phyloP scores from a whole-genome alignment of 768 basidiomycete species.

The Auriscalpium vulgare region DNA sequence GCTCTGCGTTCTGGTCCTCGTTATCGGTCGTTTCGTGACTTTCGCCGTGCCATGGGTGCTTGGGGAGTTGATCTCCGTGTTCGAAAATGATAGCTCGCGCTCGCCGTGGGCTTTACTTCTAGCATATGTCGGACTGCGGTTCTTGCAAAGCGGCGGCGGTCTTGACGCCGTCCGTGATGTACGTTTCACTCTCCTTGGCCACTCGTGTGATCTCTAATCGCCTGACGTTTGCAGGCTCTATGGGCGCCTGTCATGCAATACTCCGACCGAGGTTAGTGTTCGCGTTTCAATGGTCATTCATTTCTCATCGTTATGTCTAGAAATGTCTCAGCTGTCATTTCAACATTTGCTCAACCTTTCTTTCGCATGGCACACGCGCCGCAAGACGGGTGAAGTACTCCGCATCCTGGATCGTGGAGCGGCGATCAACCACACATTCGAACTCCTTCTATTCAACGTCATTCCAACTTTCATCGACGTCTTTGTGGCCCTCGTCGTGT shows the following conservation, averaged over 20 bases:
- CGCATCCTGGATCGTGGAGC: constrained; percentile 78
- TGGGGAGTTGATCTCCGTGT: constrained; percentile 50
- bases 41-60: constrained; percentile 62
- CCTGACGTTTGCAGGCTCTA: constrained; percentile 36
- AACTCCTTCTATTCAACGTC: constrained; percentile 79
- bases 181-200: constrained; percentile 3
- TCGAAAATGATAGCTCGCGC: constrained; percentile 37
- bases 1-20: constrained; percentile 61
- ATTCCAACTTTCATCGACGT: constrained; percentile 81
- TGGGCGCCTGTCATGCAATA: constrained; percentile 90
- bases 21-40: constrained; percentile 73
- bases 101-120: constrained; percentile 67
- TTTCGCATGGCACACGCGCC: constrained; percentile 72
- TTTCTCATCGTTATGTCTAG: constrained; percentile 26
- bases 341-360: constrained; percentile 84
- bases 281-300: neutral
- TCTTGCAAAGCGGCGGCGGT: constrained; percentile 72
- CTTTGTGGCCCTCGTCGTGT: constrained; percentile 58
- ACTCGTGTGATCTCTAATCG: neutral
- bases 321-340: constrained; percentile 83
- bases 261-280: constrained; percentile 55
- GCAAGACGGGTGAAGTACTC: constrained; percentile 81
- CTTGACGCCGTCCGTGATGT: constrained; percentile 52
- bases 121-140: constrained; percentile 59
- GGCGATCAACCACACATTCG: constrained; percentile 77